Evolutionary conservation across 2,329 filamentous ascomycete species (phyloP).

Genomic region (Canariomyces notabilis): DNA sequence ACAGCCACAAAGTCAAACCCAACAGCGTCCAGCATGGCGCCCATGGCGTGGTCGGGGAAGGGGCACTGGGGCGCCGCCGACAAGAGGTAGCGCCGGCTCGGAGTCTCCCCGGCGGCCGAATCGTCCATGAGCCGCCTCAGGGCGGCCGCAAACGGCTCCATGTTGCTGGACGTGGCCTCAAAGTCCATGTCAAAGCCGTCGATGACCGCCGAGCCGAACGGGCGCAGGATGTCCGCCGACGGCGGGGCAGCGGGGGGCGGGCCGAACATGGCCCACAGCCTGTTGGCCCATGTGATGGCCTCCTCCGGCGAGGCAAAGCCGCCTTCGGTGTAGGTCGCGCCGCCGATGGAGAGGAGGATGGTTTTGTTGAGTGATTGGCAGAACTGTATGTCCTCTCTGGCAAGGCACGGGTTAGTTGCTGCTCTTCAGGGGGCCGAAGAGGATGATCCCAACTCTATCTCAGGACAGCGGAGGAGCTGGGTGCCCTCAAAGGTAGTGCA

Average conservation of each 20-base stretch:
- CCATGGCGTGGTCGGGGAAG: conserved; percentile 57
- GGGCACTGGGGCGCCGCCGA: conserved; percentile 64
- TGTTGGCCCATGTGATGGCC: conserved; percentile 53
- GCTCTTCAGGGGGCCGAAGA: not conserved
- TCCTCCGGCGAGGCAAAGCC: conserved; percentile 53
- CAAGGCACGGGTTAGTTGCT: not conserved
- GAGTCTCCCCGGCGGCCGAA: conserved; percentile 43
- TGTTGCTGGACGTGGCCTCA: conserved; percentile 55
- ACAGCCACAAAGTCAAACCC: conserved; percentile 57
- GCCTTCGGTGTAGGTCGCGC: conserved; percentile 64
- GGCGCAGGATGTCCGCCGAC: conserved; percentile 47
- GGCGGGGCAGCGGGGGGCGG: conserved; percentile 44
- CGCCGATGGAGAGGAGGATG: conserved; percentile 66
- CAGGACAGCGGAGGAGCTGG: conserved; percentile 53
- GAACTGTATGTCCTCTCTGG: conserved; percentile 44
- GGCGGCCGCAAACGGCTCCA: conserved; percentile 54
- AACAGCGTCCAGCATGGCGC: conserved; percentile 51
- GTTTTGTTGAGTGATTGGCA: conserved; percentile 65
- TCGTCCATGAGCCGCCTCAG: conserved; percentile 53
- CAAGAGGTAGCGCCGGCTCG: conserved; percentile 56
- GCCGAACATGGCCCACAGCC: conserved; percentile 68
- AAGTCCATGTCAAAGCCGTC: conserved; percentile 78
- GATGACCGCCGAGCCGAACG: conserved; percentile 60
- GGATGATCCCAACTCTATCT: conserved; percentile 53
- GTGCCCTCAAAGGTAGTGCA: conserved; percentile 58